Evolutionary conservation across 179 eudicot species (phyloP).

Genomic region (Drosera spatulata): DNA sequence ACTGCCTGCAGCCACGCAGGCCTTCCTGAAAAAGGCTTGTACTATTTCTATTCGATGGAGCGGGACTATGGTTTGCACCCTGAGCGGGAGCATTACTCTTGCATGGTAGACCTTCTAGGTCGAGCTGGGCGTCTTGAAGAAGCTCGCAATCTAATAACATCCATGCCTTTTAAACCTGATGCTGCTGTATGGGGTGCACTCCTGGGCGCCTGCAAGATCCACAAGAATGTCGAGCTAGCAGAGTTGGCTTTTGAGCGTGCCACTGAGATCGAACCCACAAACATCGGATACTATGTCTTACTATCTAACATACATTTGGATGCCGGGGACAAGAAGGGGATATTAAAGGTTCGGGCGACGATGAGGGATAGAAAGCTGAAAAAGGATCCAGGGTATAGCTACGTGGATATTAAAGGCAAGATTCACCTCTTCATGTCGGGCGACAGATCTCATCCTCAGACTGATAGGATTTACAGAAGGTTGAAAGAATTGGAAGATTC

Average conservation of each 20-base stretch:
- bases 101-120: constrained; percentile 67
- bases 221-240: constrained; percentile 46
- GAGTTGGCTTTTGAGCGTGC: constrained; percentile 46
- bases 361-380: constrained; percentile 39
- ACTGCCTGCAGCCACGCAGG: constrained; percentile 78
- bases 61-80: constrained; percentile 28
- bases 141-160: constrained; percentile 34
- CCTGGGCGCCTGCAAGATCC: constrained; percentile 72
- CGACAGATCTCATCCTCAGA: constrained; percentile 47
- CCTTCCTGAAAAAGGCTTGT: constrained; percentile 44
- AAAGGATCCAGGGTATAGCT: constrained; percentile 51
- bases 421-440: constrained; percentile 60
- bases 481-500: constrained; percentile 34
- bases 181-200: constrained; percentile 87
- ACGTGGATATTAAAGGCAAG: constrained; percentile 41
- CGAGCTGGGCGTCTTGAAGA: constrained; percentile 56
- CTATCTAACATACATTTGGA: constrained; percentile 55
- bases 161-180: constrained; percentile 57
- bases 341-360: constrained; percentile 31
- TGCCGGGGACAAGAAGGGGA: constrained; percentile 27
- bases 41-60: constrained; percentile 41
- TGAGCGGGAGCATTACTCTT: constrained; percentile 56
- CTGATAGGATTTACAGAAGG: constrained; percentile 36
- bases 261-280: constrained; percentile 49
- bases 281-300: constrained; percentile 54